These are phyloP conservation scores for Teratosphaeria pseudoeucalypti DNA, from an alignment of 2,329 filamentous ascomycete species.

Conservation along the genomic window DNA sequence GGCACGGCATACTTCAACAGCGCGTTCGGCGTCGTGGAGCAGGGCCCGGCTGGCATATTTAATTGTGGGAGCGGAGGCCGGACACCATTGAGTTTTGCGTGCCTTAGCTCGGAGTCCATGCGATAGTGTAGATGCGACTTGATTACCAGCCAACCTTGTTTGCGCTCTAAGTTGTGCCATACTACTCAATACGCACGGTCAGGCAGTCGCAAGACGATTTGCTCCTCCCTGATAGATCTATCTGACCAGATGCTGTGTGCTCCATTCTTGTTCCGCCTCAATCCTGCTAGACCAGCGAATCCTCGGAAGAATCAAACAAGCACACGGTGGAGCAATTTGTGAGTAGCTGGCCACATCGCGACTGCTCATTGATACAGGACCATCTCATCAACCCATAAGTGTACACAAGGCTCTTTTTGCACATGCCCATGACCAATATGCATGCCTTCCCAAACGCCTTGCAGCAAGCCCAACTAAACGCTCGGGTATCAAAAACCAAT, in stretches of 20 bases:
- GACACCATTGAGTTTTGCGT: not conserved
- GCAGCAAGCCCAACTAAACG: not conserved
- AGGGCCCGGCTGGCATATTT: not conserved
- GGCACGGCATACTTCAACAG: not conserved
- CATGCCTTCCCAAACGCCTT: not conserved
- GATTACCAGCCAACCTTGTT: not conserved
- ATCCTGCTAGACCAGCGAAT: not conserved
- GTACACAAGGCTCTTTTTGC: not conserved
- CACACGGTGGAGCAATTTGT: not conserved
- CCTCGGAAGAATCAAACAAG: not conserved
- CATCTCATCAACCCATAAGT: not conserved
- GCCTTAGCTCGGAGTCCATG: not conserved
- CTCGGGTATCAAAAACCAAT: not conserved
- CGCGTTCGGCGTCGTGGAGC: not conserved
- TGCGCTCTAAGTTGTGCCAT: not conserved
- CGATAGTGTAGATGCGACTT: not conserved
- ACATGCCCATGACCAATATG: not conserved
- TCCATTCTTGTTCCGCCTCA: not conserved
- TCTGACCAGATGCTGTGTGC: not conserved
- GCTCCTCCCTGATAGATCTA: not conserved
- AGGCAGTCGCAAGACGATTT: not conserved
- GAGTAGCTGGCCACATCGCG: not conserved
- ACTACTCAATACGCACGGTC: not conserved
- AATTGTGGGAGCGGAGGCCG: not conserved
- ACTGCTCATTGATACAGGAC: not conserved